Base-by-base conservation (phyloP, 208 protist genomes). In the Hexamita inflata region DNA sequence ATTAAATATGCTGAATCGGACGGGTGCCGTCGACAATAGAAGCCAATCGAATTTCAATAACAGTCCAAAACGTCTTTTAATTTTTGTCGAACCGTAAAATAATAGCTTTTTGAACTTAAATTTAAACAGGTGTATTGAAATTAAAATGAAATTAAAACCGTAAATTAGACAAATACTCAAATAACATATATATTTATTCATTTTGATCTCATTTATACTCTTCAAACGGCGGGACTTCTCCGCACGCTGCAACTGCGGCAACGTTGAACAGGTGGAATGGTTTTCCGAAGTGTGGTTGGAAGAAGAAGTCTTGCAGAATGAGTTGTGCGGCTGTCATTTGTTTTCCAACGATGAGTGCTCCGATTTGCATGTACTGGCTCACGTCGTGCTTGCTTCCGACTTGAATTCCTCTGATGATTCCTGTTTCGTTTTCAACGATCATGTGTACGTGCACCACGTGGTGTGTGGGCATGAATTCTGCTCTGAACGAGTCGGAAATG, bases 391-490 rank as follows among this genome's bases (percentile, higher is more conserved):
- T 34, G 11, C 30, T 42, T 38, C 11, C 38, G 4, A 70, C 42
- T n/a, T 70, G 64, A n/a, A 9, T 34, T 45, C 64, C 64, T 28
- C 11, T n/a, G 64, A 70, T 34, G 2, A n/a, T 9, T 15, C 38
- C 30, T 38, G 64, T 45, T 24, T 13, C 9, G 4, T 38, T 34
- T 19, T 45, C 35, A 45, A 45, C 11, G 35, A 45, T 38, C 9
- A 70, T 2, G 4, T 45, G 11, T 34, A 70, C n/a, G 11, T 30
- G 26, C 4, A 70, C 35, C 11, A 24, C 38, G 11, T 2, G 2
- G 64, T 13, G 15, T n/a, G 32, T n/a, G 15, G 64, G 64, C 64
- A 70, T 70, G n/a, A 70, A 70, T 38, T n/a, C 64, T 28, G 64
- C 19, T 38, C 64, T 70, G 32, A 9, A n/a, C 35, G 9, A 45